Evolutionary conservation across 2,329 filamentous ascomycete species (phyloP).

Genomic region (Fusarium zealandicum): DNA sequence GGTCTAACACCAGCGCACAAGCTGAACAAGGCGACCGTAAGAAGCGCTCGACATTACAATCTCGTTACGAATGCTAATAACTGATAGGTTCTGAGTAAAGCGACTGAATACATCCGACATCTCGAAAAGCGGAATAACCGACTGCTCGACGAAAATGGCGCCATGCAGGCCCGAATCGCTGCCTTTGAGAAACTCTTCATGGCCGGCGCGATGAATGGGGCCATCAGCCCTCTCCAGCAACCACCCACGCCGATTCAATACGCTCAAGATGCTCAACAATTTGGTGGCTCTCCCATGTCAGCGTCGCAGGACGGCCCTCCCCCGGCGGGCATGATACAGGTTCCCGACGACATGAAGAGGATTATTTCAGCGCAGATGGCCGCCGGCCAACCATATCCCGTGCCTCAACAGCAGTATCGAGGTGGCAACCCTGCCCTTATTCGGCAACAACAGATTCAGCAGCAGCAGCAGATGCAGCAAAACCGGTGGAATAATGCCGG

Average conservation of each 20-base stretch:
- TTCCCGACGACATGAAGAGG: conserved; percentile 71
- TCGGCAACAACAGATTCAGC: conserved; percentile 65
- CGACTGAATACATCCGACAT: conserved; percentile 94
- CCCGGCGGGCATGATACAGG: conserved; percentile 66
- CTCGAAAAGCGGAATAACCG: conserved; percentile 89
- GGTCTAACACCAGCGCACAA: conserved; percentile 89
- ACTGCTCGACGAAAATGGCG: conserved; percentile 80
- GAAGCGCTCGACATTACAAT: conserved; percentile 11
- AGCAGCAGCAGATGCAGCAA: conserved; percentile 58
- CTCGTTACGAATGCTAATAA: conserved; percentile 9
- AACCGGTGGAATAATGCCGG: conserved; percentile 61
- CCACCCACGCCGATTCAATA: conserved; percentile 62
- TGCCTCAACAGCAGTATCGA: conserved; percentile 57
- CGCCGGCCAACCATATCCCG: conserved; percentile 60
- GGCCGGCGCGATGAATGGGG: conserved; percentile 72
- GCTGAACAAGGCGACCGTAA: conserved; percentile 92
- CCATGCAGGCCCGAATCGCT: conserved; percentile 79
- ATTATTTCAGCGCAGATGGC: conserved; percentile 66
- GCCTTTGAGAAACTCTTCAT: conserved; percentile 82
- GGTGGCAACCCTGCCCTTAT: conserved; percentile 53
- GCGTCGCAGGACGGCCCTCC: conserved; percentile 53
- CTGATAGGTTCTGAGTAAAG: conserved; percentile 79
- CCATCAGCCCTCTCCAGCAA: conserved; percentile 62
- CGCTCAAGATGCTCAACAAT: conserved; percentile 52
- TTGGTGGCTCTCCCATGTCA: conserved; percentile 54